These are phyloP conservation scores for Myriangium duriaei DNA, from an alignment of 2,329 filamentous ascomycete species.

Conservation along the genomic window DNA sequence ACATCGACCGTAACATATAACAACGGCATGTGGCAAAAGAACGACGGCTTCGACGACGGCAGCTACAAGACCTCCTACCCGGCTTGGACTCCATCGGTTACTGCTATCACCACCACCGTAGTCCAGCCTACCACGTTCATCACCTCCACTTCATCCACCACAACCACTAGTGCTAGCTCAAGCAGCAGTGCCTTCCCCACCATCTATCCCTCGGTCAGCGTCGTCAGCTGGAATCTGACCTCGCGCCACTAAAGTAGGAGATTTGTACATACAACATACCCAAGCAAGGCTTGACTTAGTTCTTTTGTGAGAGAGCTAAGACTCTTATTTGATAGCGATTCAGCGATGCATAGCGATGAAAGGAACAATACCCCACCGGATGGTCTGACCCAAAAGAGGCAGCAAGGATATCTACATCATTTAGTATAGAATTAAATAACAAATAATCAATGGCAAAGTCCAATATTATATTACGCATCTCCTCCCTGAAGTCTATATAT, in stretches of 20 bases:
- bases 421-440: no score
- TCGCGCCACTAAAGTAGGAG: slow-evolving; percentile 5
- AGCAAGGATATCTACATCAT: no score
- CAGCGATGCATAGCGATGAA: no score
- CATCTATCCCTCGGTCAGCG: slow-evolving; percentile 5
- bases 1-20: slow-evolving; percentile 23
- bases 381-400: no score
- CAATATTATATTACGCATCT: no score
- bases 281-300: no score
- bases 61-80: slow-evolving; percentile 21
- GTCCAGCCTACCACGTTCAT: background rate
- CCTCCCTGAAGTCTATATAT: no score
- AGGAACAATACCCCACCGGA: no score
- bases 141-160: background rate
- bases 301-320: no score
- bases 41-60: background rate
- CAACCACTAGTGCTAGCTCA: background rate
- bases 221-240: slow-evolving; percentile 10
- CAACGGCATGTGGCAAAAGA: slow-evolving; percentile 26
- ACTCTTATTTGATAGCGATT: no score
- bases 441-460: no score
- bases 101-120: background rate
- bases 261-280: no score
- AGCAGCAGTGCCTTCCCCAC: slow-evolving; percentile 1
- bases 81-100: background rate